Base-by-base conservation (phyloP, 192 early-diverging fungal genomes). In the Endogone sp. region DNA sequence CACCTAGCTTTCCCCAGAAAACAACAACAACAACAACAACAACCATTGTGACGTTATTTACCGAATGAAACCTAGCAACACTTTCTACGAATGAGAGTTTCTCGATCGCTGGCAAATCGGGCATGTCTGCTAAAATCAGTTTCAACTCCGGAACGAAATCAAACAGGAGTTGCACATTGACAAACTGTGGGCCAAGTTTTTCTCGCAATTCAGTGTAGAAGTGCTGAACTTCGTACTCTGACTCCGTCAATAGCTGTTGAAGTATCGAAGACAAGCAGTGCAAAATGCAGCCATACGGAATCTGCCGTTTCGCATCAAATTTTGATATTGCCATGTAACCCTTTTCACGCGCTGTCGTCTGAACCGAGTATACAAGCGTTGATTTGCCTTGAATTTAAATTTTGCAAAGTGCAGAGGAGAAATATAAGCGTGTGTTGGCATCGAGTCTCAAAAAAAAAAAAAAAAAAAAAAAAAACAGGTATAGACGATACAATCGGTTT, bases 181-280 rank as follows among this genome's bases (percentile, higher is more conserved):
- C 27, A 49, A 72, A 72, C 57, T 72, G 71, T 23, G 71, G 71
- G 0, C 71, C 71, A 22, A 72, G 44, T 30, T 72, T 26, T 37
- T 62, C 60, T 32, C 67, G 66, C 16, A 72, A 26, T 23, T 62
- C 59, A 21, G 29, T 44, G 61, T 72, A 72, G 49, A 72, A 72
- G 4, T 66, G 60, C 31, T 56, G 60, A 22, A 72, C 44, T 16
- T 63, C 65, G 0, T 37, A 16, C 32, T 16, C 64, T 0, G 74
- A 71, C 63, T 75, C 69, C 3, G 74, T 71, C 55, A 75, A 56
- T 16, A 75, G 67, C 64, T 75, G 74, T 22, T 70, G 68, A 28
- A 75, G 29, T 2, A 75, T 71, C 55, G 70, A 66, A 23, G 74
- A 75, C 8, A 75, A 21, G 44, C 63, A 75, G 29, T 58, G 64